Base-by-base conservation (phyloP, 1,284 basidiomycete species). In the Schizophyllum amplum region DNA sequence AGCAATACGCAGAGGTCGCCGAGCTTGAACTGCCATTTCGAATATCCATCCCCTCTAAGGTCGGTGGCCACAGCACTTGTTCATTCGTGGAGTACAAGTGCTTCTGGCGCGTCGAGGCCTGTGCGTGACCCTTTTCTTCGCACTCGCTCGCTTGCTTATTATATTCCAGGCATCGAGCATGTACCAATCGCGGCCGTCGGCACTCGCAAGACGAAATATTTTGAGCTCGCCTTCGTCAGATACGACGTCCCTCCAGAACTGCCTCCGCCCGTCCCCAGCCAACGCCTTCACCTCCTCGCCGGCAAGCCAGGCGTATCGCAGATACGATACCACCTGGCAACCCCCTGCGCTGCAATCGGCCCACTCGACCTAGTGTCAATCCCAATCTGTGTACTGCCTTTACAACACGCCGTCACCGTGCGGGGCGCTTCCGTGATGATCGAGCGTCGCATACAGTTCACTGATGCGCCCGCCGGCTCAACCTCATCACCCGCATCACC, bases 101-200 rank as follows among this genome's bases (percentile, higher is more conserved):
- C 65, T 82, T 82, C 66, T 93, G 90, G 90, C 78, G 87, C 55
- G 74, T 93, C 58, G 90, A 93, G 73, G 90, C 88, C 60, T 79
- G 90, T 86, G 62, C 65, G 86, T 76, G 54, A 59, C 56, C 24
- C 56, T 47, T 57, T 60, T 63, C 58, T 57, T 50, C 57, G 49
- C 55, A 21, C 24, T 54, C 17, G 47, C 47, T 54, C 57, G 55
- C 5, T 59, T 59, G 62, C 62, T 57, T 65, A 62, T 62, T 55
- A 53, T 25, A 55, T 51, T 52, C 55, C 57, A 89, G 86, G 83
- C 55, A 77, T 90, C 47, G 78, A 80, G 59, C 88, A 91, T 66
- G 67, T 72, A 4, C 83, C 80, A 56, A 78, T 88, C 55, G 65
- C 78, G 33, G 84, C 80, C 53, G 77, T 91, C 24, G 89, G 89